Evolutionary conservation across 441 rosid genomes (phyloP), one percentile per base, ranked within the genome.

Genomic region (Erodium chrysanthum): DNA sequence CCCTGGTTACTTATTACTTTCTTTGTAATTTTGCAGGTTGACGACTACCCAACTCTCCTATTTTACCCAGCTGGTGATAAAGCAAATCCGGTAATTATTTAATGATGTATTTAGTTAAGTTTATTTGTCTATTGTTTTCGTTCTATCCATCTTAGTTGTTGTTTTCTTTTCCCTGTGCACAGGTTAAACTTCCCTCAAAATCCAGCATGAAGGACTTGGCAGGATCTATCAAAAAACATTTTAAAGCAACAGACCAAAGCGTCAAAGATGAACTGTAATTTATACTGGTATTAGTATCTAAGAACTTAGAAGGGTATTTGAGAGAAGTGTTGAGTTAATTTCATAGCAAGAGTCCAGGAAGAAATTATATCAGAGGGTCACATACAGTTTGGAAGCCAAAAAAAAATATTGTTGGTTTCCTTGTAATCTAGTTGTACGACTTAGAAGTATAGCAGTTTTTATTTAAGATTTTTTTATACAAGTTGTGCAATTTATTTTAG

Each of bases 251-350:
- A 78, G 77, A 76, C 67, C 78, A 62, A 60, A 71, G 23, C 21
- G 17, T 67, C 61, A 92, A 85, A 85, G 96, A 90, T 79, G 98
- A 92, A 71, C 76, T 92, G 69, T 92, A 90, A 87, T 66, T 29
- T 33, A 70, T 17, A 64, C 22, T 25, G 66, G 44, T 62, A 62
- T 22, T 58, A 64, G 42, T 60, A 68, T 20, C 21, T 27, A 33
- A 59, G 10, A 54, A 20, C 22, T 54, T 20, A 31, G 35, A 5
- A 31, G 35, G 2, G 35, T 6, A 4, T 31, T 31, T 31, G 4
- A 31, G 35, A 31, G 21, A 18, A 20, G 4, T 3, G 60, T 20
- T 7, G 60, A 20, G 17, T 20, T 21, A 40, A 40, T 9, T 10
- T 40, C 11, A 40, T 21, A 21, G 25, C 12, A 54, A 20, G 60